Evolutionary conservation across 2,329 filamentous ascomycete species (phyloP), one percentile per base, ranked within the genome.

Genomic region (Simplicillium sp.): DNA sequence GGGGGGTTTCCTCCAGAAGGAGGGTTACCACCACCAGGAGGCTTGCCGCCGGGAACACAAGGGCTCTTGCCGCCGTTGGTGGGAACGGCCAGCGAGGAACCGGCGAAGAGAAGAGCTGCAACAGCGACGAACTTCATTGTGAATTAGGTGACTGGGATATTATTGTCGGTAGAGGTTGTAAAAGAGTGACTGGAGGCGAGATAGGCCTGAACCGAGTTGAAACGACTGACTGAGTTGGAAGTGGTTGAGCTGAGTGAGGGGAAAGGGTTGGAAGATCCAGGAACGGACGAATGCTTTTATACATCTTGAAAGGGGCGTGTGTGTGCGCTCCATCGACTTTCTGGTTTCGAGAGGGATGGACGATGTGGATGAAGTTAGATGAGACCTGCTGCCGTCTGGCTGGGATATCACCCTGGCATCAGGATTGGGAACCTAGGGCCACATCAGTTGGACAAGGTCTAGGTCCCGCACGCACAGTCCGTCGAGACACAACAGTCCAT

Each of bases 91-190:
- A 46, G 38, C 29, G 42, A 17, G 16, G 35, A 40, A 18, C 45
- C 38, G 32, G 40, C 45, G 16, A 41, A 35, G 40, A 50, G 29
- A 13, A 46, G 33, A 15, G 45, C 36, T 15, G 45, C 46, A 29
- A 45, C 37, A 34, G 45, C 34, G 38, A 47, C 11, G 43, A 48
- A 42, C 48, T 48, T 48, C 48, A 50, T 50, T 34, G 39, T 48
- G 42, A 41, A 36, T 15, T 37, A 15, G 18, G 36, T 28, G 25
- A 34, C 16, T 31, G 17, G 31, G 38, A 25, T 36, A 15, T 9
- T 36, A 15, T 9, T 36, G 17, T 14, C 34, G 20, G 31, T 11
- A 36, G 17, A 31, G 9, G 33, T 34, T 36, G 20, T 36, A 20
- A 42, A 40, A 34, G 25, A 36, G 20, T 36, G 35, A 28, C 34